These are phyloP conservation scores for Warburgia ugandensis DNA, from an alignment of 164 flowering plant species.

Conservation along the genomic window DNA sequence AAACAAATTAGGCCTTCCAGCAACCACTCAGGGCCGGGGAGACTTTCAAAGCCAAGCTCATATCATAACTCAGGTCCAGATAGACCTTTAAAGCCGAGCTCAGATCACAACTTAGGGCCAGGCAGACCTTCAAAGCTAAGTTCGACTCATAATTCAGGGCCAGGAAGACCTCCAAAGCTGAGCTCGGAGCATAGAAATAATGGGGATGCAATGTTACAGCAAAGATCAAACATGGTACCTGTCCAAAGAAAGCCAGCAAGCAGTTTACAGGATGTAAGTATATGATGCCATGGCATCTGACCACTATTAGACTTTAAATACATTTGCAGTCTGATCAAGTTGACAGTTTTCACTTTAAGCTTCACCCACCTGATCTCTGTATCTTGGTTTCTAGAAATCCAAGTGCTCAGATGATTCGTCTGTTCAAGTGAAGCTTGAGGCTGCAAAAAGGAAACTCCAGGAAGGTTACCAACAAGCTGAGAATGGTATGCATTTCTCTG, in stretches of 20 bases:
- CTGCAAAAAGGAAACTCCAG: slow-evolving; percentile 60
- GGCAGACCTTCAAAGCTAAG: slow-evolving; percentile 41
- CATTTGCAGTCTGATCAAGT: slow-evolving; percentile 3
- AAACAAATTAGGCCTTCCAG: slow-evolving; percentile 38
- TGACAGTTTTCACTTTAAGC: background rate
- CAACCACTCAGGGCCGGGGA: slow-evolving; percentile 38
- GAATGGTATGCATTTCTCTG: too few relatives aligned
- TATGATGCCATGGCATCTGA: background rate
- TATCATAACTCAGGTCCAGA: slow-evolving; percentile 39
- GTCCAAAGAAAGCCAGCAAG: slow-evolving; percentile 30
- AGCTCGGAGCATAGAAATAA: slow-evolving; percentile 22
- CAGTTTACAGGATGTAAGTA: slow-evolving; percentile 40
- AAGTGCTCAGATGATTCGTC: slow-evolving; percentile 34
- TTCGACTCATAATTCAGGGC: slow-evolving; percentile 22
- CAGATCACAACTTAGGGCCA: slow-evolving; percentile 35
- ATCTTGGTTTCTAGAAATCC: slow-evolving; percentile 30
- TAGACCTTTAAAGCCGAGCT: slow-evolving; percentile 39
- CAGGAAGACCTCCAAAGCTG: slow-evolving; percentile 43
- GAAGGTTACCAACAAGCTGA: slow-evolving; percentile 76
- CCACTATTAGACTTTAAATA: background rate
- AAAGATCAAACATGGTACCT: slow-evolving; percentile 23
- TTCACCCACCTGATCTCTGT: slow-evolving; percentile 1
- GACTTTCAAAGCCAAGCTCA: slow-evolving; percentile 33
- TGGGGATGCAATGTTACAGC: slow-evolving; percentile 26
- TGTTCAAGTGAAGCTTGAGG: slow-evolving; percentile 47